Evolutionary conservation across 2,329 filamentous ascomycete genomes (phyloP).

Genomic region (Alternaria angustiovoidea): DNA sequence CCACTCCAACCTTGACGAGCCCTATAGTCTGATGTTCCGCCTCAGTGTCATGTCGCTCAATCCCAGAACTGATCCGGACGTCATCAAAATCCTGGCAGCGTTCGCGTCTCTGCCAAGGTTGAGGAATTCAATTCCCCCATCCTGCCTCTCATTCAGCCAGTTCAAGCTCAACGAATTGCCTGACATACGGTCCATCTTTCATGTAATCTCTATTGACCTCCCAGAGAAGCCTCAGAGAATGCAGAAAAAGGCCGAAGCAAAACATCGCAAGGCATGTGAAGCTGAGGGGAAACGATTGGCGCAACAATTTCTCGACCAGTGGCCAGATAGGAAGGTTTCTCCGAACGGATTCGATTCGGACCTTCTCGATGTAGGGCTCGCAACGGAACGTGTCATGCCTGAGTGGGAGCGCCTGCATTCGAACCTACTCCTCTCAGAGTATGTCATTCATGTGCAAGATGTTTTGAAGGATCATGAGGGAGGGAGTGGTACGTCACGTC

Average conservation of each 20-base stretch:
- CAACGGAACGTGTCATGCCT: no score
- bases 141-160: slow-evolving; percentile 31
- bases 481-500: slow-evolving; percentile 11
- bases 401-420: no score
- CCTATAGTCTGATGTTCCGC: slow-evolving; percentile 53
- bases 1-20: slow-evolving; percentile 24
- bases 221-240: slow-evolving; percentile 12
- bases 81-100: slow-evolving; percentile 45
- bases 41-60: slow-evolving; percentile 55
- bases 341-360: no score
- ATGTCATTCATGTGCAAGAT: slow-evolving; percentile 51
- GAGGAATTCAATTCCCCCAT: slow-evolving; percentile 16
- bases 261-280: no score
- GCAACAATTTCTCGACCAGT: no score
- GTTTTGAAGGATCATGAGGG: slow-evolving; percentile 47
- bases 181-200: slow-evolving; percentile 40
- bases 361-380: no score
- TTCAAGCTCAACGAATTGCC: slow-evolving; percentile 49
- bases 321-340: no score
- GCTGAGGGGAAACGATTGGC: no score
- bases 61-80: slow-evolving; percentile 45
- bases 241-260: background rate
- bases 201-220: slow-evolving; percentile 36
- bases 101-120: slow-evolving; percentile 39
- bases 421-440: no score